These are phyloP conservation scores for Odontarrhena argentea DNA, from an alignment of 345 rosid species.

Conservation along the genomic window DNA sequence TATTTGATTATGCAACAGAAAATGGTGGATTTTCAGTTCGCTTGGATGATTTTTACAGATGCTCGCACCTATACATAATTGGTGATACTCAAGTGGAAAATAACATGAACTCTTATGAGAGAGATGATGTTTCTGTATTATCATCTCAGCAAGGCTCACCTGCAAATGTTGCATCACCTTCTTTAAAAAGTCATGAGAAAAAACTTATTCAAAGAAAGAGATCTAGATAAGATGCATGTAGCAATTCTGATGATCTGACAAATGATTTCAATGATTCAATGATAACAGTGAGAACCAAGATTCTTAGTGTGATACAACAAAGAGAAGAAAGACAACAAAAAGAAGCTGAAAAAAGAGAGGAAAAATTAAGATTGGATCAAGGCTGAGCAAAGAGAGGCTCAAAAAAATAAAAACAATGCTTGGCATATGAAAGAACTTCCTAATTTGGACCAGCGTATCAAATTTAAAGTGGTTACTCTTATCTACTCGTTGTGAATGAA, in stretches of 20 bases:
- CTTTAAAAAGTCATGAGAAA: neutral
- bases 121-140: neutral
- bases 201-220: neutral
- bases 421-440: neutral
- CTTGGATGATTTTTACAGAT: neutral
- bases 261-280: neutral
- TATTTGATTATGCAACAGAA: neutral
- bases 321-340: neutral
- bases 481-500: neutral
- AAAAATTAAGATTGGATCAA: neutral
- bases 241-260: neutral
- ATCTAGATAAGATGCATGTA: neutral
- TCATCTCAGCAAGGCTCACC: neutral
- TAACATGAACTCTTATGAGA: neutral
- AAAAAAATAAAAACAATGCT: conserved; percentile 4
- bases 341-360: conserved; percentile 3
- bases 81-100: neutral
- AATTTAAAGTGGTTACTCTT: neutral
- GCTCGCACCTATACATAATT: neutral
- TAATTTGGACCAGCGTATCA: neutral
- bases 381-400: neutral
- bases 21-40: neutral
- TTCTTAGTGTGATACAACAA: neutral
- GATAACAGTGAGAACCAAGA: neutral
- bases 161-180: neutral